Conservation (phyloP, 169 alveolate species). For the Plasmodium coatneyi region DNA sequence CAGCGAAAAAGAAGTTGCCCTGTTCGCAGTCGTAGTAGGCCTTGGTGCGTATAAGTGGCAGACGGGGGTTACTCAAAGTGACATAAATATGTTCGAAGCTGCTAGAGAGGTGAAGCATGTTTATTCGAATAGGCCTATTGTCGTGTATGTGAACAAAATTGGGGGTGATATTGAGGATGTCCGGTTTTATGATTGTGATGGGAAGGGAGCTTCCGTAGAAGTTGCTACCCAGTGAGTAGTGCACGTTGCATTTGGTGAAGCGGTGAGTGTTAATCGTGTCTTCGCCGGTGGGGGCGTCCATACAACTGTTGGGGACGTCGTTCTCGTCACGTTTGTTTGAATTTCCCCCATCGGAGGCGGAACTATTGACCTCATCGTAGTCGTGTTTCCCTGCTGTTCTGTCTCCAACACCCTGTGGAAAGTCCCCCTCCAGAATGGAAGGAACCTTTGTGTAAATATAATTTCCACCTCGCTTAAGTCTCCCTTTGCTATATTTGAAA, state of each 20-base stretch:
- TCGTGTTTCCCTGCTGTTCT: background rate
- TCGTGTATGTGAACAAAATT: background rate
- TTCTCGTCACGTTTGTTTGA: too few relatives aligned
- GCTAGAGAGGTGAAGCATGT: slow-evolving; percentile 36
- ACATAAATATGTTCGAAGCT: slow-evolving; percentile 24
- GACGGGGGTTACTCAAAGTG: slow-evolving; percentile 20
- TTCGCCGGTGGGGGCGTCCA: background rate
- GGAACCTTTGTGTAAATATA: slow-evolving; percentile 19
- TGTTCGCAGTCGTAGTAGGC: slow-evolving; percentile 23
- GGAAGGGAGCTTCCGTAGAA: slow-evolving; percentile 25
- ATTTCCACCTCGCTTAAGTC: slow-evolving; percentile 22
- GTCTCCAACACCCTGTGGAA: background rate
- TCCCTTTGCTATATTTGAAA: slow-evolving; percentile 20
- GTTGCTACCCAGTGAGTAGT: slow-evolving; percentile 14
- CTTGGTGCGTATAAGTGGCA: slow-evolving; percentile 12
- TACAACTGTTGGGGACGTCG: background rate
- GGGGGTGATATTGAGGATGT: slow-evolving; percentile 45
- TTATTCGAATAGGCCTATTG: slow-evolving; percentile 14
- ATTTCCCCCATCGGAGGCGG: background rate
- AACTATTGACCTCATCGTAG: background rate
- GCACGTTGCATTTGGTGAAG: slow-evolving; percentile 19
- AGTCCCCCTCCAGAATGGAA: background rate
- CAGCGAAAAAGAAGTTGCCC: slow-evolving; percentile 18
- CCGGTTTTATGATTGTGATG: slow-evolving; percentile 53
- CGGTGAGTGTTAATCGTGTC: background rate